Conservation (phyloP, 306 rosid genomes). For the Pueraria montana region DNA sequence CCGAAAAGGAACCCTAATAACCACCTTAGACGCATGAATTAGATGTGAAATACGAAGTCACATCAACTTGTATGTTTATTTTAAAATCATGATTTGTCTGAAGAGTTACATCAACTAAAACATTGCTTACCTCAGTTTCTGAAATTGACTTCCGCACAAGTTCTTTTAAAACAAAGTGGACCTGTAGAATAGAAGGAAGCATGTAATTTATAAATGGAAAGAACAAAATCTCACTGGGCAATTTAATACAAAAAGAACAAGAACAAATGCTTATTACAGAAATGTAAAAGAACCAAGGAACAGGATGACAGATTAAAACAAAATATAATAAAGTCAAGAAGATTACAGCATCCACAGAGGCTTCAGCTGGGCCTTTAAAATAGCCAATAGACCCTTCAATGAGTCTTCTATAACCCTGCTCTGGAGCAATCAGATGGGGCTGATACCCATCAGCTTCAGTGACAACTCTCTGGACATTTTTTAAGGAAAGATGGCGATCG, state of each 20-base stretch:
- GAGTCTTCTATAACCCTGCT: slow-evolving; percentile 98
- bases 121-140: slow-evolving; percentile 81
- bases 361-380: slow-evolving; percentile 99
- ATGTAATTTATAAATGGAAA: slow-evolving; percentile 22
- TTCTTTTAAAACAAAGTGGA: slow-evolving; percentile 94
- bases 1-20: slow-evolving; percentile 14
- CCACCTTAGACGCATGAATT: slow-evolving; percentile 8
- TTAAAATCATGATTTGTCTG: slow-evolving; percentile 14
- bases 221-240: not conserved
- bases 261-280: too few relatives aligned
- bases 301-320: slow-evolving; percentile 27
- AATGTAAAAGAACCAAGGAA: slow-evolving; percentile 34
- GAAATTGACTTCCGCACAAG: slow-evolving; percentile 94
- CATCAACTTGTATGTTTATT: slow-evolving; percentile 22
- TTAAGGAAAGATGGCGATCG: slow-evolving; percentile 89
- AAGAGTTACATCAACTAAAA: slow-evolving; percentile 24
- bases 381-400: slow-evolving; percentile 93
- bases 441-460: slow-evolving; percentile 99
- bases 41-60: slow-evolving; percentile 2
- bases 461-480: slow-evolving; percentile 94
- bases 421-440: slow-evolving; percentile 99
- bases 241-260: not conserved
- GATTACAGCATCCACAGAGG: slow-evolving; percentile 98
- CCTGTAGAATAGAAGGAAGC: slow-evolving; percentile 63
- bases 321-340: slow-evolving; percentile 43